These are phyloP conservation scores for Chlorella sorokiniana DNA, from an alignment of 139 green algal genomes.

Conservation along the genomic window DNA sequence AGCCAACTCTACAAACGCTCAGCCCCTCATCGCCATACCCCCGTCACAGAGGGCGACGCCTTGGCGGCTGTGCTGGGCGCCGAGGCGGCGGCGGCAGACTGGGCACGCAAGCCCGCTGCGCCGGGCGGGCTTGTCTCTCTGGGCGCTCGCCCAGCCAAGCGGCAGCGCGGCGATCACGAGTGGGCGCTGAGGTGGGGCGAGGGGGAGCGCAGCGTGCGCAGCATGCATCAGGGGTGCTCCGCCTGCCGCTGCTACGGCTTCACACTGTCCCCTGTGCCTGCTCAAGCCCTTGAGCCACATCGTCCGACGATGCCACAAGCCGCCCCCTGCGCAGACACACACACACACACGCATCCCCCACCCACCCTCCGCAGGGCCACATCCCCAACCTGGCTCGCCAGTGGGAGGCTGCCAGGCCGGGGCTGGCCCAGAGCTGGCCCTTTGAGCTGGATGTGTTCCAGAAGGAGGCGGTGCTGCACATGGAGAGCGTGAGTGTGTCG, in stretches of 20 bases:
- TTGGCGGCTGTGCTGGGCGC: slow-evolving; percentile 7
- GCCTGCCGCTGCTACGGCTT: not conserved
- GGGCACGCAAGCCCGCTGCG: not conserved
- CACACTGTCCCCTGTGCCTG: not conserved
- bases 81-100: not conserved
- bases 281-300: not conserved
- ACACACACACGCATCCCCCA: not conserved
- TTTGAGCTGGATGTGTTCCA: slow-evolving; percentile 92
- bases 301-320: not conserved
- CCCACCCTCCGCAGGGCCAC: not conserved
- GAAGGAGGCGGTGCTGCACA: slow-evolving; percentile 82
- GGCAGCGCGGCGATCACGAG: slow-evolving; percentile 20
- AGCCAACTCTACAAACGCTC: too few species aligned
- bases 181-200: slow-evolving; percentile 22
- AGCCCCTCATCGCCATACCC: not conserved
- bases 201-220: too few species aligned
- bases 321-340: not conserved
- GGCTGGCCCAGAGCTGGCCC: slow-evolving; percentile 47
- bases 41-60: not conserved
- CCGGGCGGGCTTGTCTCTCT: not conserved
- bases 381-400: slow-evolving; percentile 45
- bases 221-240: too few species aligned
- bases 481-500: slow-evolving; percentile 70
- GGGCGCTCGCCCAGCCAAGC: not conserved
- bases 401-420: slow-evolving; percentile 29